Evolutionary conservation across 73 alveolate genomes (phyloP), one percentile per base, ranked within the genome.

Genomic region (Stentor roeselii): DNA sequence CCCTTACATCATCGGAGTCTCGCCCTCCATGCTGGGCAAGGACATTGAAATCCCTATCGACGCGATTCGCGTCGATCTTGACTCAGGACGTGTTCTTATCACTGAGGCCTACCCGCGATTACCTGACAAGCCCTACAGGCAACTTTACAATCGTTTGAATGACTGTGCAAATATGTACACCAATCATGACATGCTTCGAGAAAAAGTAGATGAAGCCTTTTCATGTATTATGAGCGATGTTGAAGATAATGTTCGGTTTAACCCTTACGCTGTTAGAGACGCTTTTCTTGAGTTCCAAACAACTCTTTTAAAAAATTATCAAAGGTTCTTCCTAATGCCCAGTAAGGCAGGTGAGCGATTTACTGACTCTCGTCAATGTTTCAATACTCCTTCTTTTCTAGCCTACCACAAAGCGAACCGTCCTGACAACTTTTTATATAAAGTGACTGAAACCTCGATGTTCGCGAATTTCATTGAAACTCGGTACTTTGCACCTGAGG

Each of bases 31-130:
- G 42, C 35, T 84, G 36, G 41, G 60, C 30, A 76, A 86, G 34
- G 86, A 75, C 4, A 40, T 74, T 75, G 96, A 91, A 60, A 86
- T 91, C 83, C 96, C 94, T 1, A 85, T 85, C 21, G 96, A 91
- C 76, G 92, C 91, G 3, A 60, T 77, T 75, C 36, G 89, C 36
- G 91, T 91, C 2, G 90, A 91, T 39, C 74, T 91, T 0, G 96
- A 91, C 59, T 59, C 76, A 59, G 94, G 93, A 0, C 59, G 74
- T 1, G 40, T 91, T 36, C 50, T 75, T 3, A 36, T 78, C 0
- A 88, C 84, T 31, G 96, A 91, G 80, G 58, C 84, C 2, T 60
- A 60, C 74, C 96, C 96, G 34, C 88, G 90, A 42, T n/a, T 88
- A 34, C 92, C 93, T 15, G 85, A 89, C 39, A 91, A 91, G 39